phyloP scores from a whole-genome alignment of 805 yeast genomes.

The Kazachstania viticola region DNA sequence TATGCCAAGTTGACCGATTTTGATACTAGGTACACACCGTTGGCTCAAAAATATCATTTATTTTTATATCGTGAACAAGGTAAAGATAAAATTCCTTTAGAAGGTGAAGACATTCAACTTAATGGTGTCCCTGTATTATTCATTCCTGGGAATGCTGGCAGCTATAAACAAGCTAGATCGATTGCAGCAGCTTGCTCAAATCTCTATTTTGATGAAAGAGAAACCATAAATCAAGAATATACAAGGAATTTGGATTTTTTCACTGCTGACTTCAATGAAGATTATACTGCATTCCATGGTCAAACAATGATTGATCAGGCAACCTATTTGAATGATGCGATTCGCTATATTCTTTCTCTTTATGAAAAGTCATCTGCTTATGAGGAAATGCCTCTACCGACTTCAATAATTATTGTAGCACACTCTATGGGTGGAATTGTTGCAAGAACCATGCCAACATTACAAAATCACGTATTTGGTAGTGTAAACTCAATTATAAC shows the following conservation, averaged over 20 bases:
- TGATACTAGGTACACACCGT: constrained; percentile 59
- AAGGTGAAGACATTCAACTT: constrained; percentile 27
- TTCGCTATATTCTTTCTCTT: constrained; percentile 58
- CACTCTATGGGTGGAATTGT: constrained; percentile 99
- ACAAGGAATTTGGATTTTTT: constrained; percentile 64
- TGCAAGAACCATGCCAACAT: constrained; percentile 69
- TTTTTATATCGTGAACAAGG: constrained; percentile 81
- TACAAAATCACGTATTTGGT: constrained; percentile 59
- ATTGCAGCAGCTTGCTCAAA: constrained; percentile 76
- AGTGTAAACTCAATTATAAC: constrained; percentile 81
- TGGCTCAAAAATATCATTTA: constrained; percentile 56
- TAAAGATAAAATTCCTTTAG: constrained; percentile 43
- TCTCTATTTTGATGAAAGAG: constrained; percentile 31
- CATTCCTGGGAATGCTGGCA: constrained; percentile 97
- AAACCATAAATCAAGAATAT: constrained; percentile 12
- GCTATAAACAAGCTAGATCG: constrained; percentile 79
- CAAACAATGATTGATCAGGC: constrained; percentile 89
- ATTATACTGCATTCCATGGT: constrained; percentile 93
- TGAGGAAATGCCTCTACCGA: constrained; percentile 29
- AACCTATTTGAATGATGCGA: constrained; percentile 82
- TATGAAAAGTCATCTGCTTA: constrained; percentile 31
- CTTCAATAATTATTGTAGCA: constrained; percentile 68
- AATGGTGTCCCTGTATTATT: constrained; percentile 83
- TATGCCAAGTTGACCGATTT: constrained; percentile 67
- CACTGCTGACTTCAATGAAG: constrained; percentile 90